Percentiles rank a stretch among this genome's conserved stretches.
Conservation (phyloP, 495 filamentous ascomycete genomes). For the Penicillium paradoxum region DNA sequence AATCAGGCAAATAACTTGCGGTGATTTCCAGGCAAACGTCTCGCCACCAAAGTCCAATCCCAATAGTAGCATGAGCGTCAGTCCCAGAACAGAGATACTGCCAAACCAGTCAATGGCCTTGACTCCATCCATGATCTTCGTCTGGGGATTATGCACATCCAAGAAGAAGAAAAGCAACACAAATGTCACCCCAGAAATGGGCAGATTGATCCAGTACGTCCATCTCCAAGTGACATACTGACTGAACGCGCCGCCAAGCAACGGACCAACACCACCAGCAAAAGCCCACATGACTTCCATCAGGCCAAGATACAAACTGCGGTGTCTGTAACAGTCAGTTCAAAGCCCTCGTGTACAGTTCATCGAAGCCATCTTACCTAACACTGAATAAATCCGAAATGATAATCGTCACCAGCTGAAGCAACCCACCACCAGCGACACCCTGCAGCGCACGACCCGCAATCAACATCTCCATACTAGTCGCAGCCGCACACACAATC, state of each 20-base stretch:
- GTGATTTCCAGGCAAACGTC: conserved; percentile 65
- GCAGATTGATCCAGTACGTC: conserved; percentile 71
- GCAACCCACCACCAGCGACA: conserved; percentile 49
- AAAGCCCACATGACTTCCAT: conserved; percentile 54
- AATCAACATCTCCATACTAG: conserved; percentile 51
- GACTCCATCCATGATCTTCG: conserved; percentile 55
- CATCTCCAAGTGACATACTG: conserved; percentile 60
- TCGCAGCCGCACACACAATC: conserved; percentile 45
- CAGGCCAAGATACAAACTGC: conserved; percentile 50
- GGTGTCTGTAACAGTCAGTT: conserved; percentile 28
- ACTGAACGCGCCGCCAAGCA: conserved; percentile 65
- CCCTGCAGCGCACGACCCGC: conserved; percentile 53
- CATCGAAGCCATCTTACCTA: conserved; percentile 31
- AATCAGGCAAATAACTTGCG: conserved; percentile 70
- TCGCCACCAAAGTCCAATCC: conserved; percentile 75
- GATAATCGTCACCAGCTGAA: conserved; percentile 49
- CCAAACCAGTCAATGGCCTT: conserved; percentile 77
- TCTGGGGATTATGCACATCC: conserved; percentile 57
- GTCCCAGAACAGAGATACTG: conserved; percentile 60
- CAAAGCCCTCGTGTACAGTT: neutral
- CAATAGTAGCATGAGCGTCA: conserved; percentile 71
- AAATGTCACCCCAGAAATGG: conserved; percentile 52
- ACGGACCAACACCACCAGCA: conserved; percentile 56
- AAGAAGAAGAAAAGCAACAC: conserved; percentile 54
- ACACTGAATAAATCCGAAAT: conserved; percentile 57